Evolutionary conservation across 495 filamentous ascomycete species (phyloP), one percentile per base, ranked within the genome.

Genomic region (Daldinia vernicosa): DNA sequence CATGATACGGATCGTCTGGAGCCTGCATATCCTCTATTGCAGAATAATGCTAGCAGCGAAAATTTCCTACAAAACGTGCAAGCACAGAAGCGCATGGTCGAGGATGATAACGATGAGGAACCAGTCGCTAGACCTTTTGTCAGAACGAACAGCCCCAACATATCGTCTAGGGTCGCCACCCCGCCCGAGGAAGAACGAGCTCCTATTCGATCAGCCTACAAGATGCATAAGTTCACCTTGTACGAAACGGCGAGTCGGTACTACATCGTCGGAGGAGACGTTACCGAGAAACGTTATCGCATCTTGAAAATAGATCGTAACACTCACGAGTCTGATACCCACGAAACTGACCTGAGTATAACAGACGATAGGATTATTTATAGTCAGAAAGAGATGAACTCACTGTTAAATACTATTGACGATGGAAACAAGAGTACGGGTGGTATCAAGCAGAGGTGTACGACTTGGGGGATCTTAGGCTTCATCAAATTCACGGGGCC

Each of bases 231-330:
- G 73, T 98, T 96, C 79, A 94, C 92, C 2, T 82, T 99, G 35
- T 98, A 98, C 78, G 94, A 98, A 82, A 99, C 95, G 2, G 89
- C 92, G 1, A 93, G 89, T 39, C 87, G 94, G 71, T 98, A 92
- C 77, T 98, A 98, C 78, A 89, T 99, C 71, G 92, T 98, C 32
- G 95, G 96, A 11, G 92, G 89, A 61, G 94, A 99, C 76, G 84
- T 97, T 56, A 87, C 90, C 74, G 96, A 99, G 79, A 90, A 87
- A 35, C 89, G 91, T 15, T 98, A 94, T 74, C 88, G 94, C 66
- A 94, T 99, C 56, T 79, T 99, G 76, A 97, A 98, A 78, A 95
- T 98, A 69, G 95, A 98, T 74, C 89, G 95, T 33, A 97, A 93
- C 1, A 87, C 90, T 26, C 92, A 96, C 45, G 88, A 89, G 52